Evolutionary conservation across 805 yeast genomes (phyloP), one percentile per base, ranked within the genome.

Genomic region (Cyberlindnera maritima): DNA sequence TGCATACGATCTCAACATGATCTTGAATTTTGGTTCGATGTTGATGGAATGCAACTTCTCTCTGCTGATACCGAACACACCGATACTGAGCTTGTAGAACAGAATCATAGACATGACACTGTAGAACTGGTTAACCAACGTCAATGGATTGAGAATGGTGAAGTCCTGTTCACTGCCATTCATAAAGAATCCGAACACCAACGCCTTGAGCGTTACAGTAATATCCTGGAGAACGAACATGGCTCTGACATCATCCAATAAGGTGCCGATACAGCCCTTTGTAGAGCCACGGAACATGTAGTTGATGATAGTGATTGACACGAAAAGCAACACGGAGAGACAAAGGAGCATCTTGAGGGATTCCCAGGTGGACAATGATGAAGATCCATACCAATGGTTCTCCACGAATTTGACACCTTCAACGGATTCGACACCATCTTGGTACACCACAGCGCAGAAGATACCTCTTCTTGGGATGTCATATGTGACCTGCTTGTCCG

Each of bases 11-110:
- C 31, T 18, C 15, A 33, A n/a, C 23, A 46, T 33, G 14, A 35
- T 17, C 26, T 34, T 39, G 39, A 48, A 43, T 39, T 38, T 40
- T 12, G 17, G 23, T 11, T 48, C 46, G 18, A 43, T 31, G 10
- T 25, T 41, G 26, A 48, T 21, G 28, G 45, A 19, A 5, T n/a
- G 21, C 10, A 39, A 7, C 32, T 47, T 43, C 31, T 47, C 54
- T 32, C 37, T 47, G 31, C 15, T 21, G 31, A 45, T 25, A 11
- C 54, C 54, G 35, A 47, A 50, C 19, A 50, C 46, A 23, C 52
- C 54, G 21, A 46, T 34, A 43, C 54, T 47, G 19, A 50, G 38
- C 43, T 50, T 50, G 39, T 50, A 47, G 41, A 44, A 47, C 31
- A 50, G 12, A 13, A 33, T 8, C 18, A 29, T n/a, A 17, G 34